These are phyloP conservation scores for Serpula lacrymans DNA, from an alignment of 768 basidiomycete genomes.

Conservation along the genomic window DNA sequence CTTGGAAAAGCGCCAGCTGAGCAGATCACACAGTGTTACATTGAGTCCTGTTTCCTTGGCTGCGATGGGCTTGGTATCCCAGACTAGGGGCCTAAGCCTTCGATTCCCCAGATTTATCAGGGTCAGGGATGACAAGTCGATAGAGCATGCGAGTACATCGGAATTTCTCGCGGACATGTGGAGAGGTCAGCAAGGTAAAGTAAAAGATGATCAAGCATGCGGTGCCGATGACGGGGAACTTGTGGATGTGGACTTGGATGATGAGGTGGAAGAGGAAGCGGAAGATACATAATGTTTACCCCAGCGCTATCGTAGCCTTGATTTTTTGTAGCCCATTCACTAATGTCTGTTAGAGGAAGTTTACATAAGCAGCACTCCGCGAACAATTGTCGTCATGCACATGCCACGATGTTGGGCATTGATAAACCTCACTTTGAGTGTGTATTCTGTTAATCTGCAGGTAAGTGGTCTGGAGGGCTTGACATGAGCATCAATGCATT, in stretches of 20 bases:
- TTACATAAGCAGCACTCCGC: no score
- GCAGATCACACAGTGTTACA: conserved; percentile 53
- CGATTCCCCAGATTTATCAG: conserved; percentile 88
- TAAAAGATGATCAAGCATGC: conserved; percentile 20
- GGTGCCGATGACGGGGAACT: conserved; percentile 60
- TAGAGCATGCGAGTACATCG: conserved; percentile 70
- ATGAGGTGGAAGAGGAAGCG: conserved; percentile 26
- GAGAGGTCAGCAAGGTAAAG: conserved; percentile 51
- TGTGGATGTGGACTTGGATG: conserved; percentile 46
- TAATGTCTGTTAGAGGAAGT: no score
- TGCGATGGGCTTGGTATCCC: conserved; percentile 59
- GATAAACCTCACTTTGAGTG: no score
- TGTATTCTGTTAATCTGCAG: no score
- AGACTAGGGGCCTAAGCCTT: conserved; percentile 66
- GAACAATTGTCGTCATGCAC: no score
- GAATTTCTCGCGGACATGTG: conserved; percentile 70
- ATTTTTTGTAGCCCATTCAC: no score
- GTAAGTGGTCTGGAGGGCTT: no score
- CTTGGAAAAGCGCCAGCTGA: background rate
- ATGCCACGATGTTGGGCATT: no score
- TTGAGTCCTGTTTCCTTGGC: conserved; percentile 84
- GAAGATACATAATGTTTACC: no score
- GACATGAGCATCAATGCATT: conserved; percentile 2
- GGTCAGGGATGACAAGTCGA: conserved; percentile 66
- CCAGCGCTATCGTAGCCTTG: no score